Evolutionary conservation across 202 grass and related monocot genomes (phyloP).

Genomic region (Eragrostis tef): DNA sequence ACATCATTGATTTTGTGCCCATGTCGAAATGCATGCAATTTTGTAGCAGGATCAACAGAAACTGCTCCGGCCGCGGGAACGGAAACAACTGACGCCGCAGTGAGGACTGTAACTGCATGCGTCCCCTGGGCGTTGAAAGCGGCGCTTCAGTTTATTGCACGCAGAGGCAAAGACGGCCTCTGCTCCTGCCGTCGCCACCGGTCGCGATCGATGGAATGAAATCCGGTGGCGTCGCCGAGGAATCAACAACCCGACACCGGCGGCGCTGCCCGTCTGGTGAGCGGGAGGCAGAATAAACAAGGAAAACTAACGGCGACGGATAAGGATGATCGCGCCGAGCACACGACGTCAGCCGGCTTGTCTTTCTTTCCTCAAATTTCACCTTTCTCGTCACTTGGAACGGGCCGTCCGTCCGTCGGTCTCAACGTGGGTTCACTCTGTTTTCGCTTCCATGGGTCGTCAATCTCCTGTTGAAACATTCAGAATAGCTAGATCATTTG

Average conservation of each 20-base stretch:
- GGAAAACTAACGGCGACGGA: slow-evolving; percentile 20
- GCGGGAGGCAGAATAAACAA: background rate
- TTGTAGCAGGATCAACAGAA: background rate
- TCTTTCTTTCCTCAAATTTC: background rate
- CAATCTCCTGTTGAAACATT: no score
- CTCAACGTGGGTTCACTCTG: no score
- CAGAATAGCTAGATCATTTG: no score
- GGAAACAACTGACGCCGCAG: background rate
- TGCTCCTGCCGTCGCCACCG: background rate
- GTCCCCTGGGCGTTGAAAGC: background rate
- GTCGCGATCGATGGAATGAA: background rate
- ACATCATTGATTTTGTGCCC: background rate
- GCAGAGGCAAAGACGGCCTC: background rate
- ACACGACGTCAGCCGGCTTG: background rate
- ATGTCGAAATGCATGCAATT: background rate
- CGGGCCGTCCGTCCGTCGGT: no score
- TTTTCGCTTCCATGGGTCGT: no score
- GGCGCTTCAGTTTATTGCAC: background rate
- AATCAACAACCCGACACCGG: slow-evolving; percentile 6
- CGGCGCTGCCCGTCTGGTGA: slow-evolving; percentile 5
- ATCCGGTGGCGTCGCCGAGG: slow-evolving; percentile 41
- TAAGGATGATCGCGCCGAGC: background rate
- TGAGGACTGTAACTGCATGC: background rate
- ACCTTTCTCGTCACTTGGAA: background rate
- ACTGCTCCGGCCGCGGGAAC: slow-evolving; percentile 31